These are phyloP conservation scores for Clausena lansium DNA, from an alignment of 345 rosid species.

Conservation along the genomic window DNA sequence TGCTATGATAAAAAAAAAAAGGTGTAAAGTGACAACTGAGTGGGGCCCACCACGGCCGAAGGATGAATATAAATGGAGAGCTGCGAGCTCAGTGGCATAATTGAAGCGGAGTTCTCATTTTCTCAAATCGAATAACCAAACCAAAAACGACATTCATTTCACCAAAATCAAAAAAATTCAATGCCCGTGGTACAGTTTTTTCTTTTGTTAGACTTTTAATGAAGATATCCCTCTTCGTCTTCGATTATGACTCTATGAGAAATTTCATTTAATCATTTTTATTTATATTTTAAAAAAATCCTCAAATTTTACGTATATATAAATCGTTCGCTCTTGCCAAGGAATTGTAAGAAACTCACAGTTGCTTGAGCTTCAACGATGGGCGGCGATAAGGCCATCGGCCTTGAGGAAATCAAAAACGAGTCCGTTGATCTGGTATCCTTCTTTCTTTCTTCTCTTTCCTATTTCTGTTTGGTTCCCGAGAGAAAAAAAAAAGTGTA, in stretches of 20 bases:
- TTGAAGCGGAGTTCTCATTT: not conserved
- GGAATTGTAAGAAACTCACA: conserved; percentile 2
- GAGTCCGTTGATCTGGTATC: conserved; percentile 79
- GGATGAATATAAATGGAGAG: not conserved
- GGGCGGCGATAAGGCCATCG: conserved; percentile 39
- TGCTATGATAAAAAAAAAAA: not conserved
- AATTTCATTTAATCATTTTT: not conserved
- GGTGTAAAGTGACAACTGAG: not conserved
- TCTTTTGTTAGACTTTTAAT: not conserved
- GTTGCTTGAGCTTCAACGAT: conserved; percentile 13
- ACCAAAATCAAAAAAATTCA: not conserved
- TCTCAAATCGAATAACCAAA: not conserved
- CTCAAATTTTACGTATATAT: not conserved
- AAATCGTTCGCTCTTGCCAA: not conserved
- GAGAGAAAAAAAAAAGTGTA: not conserved
- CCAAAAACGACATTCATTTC: not conserved
- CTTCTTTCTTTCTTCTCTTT: not conserved
- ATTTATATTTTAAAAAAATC: not conserved
- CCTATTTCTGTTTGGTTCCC: not conserved
- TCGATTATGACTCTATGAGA: not conserved
- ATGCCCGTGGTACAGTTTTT: not conserved
- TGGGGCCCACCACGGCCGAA: not conserved
- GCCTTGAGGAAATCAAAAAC: conserved; percentile 63
- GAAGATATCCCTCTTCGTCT: not conserved
- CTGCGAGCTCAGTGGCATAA: not conserved